Base-by-base conservation (phyloP, 2,329 filamentous ascomycete genomes). In the Hypomyces perniciosus region DNA sequence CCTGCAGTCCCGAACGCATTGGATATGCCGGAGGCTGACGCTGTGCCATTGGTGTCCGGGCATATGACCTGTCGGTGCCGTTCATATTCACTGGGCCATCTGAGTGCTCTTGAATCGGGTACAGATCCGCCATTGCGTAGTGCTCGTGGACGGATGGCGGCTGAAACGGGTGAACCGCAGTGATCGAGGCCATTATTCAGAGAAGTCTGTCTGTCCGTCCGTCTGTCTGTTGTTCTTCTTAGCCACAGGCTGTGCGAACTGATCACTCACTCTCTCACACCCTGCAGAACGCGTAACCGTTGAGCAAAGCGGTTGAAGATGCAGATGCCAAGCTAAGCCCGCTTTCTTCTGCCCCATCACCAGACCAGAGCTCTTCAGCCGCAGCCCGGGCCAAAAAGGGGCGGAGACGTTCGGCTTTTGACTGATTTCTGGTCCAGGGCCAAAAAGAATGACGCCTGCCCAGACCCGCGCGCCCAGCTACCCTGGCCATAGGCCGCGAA, bases 1-100 rank as follows among this genome's bases (percentile, higher is more conserved):
- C 63, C 48, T 69, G 65, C 27, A 66, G 57, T 29, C 62, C 65
- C 6, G 65, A 57, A 56, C 68, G 68, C 43, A 61, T 62, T 41
- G 65, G 59, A 50, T 65, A 64, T 37, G 55, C 42, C 13, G 61
- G 54, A 20, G 58, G 58, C 7, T 54, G 52, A 10, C 57, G 57
- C 20, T 54, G 51, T 39, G 58, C 53, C 29, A 52, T 54, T 31
- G 48, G 47, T 13, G 50, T 50, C n/a, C 50, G 53, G 20, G 48
- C 10, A 9, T 43, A 26, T 31, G 49, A 46, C 49, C 45, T 41
- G 29, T 45, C 40, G n/a, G 33, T 34, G 35, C 38, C 42, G 30
- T 4, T 27, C 30, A 45, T 34, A 40, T 35, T 33, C 26, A 20
- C 29, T 40, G 35, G 31, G 44, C 13, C 48, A 29, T 40, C 44